Conservation (phyloP, 2,329 filamentous ascomycete genomes). For the Ophiosphaerella herpotricha region DNA sequence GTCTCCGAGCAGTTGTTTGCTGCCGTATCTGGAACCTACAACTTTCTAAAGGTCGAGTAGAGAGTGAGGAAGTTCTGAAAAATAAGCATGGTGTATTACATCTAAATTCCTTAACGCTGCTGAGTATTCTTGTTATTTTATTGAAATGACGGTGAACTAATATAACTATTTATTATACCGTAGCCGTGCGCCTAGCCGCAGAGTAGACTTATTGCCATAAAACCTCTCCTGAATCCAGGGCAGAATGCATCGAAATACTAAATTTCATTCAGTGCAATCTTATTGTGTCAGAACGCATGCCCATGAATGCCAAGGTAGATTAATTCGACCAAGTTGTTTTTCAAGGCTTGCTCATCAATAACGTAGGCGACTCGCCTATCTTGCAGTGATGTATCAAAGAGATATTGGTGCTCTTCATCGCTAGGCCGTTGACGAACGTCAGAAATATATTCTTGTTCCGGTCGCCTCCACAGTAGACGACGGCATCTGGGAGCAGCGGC, state of each 20-base stretch:
- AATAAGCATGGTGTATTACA: no score
- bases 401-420: neutral
- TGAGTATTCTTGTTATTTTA: no score
- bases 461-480: neutral
- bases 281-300: neutral
- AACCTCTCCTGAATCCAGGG: neutral
- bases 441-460: neutral
- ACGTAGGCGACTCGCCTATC: neutral
- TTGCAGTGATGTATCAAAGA: neutral
- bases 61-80: no score
- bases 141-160: no score
- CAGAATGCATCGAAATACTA: neutral
- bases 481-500: neutral
- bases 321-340: neutral
- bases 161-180: no score
- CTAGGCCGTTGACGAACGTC: neutral
- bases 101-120: no score
- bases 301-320: neutral
- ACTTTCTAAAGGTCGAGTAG: neutral
- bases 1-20: neutral
- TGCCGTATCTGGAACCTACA: neutral
- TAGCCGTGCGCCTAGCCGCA: neutral
- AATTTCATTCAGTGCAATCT: neutral
- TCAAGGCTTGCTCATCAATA: neutral
- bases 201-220: neutral